Base-by-base conservation (phyloP, 306 rosid species). In the Fragaria nilgerrensis region DNA sequence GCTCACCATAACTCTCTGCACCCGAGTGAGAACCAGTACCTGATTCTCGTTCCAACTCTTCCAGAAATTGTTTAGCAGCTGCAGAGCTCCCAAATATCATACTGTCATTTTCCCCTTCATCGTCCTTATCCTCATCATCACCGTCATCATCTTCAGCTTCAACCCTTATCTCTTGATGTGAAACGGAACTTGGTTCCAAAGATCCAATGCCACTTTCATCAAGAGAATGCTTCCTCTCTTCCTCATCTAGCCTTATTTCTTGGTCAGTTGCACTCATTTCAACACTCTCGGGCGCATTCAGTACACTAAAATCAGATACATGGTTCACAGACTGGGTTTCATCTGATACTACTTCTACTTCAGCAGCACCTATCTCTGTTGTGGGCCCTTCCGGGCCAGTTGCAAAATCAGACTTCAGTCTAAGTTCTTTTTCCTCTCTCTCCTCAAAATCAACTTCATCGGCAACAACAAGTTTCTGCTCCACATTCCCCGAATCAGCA, bases 41-140 rank as follows among this genome's bases (percentile, higher is more conserved):
- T 0, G 90, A 82, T 50, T 77, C 89, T 68, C 75, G 83, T 66
- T 87, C 97, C 92, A 88, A 67, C 74, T 89, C 93, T 89, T 90
- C 90, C 88, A 88, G 39, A 81, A 86, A 89, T 70, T 81, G 82
- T 68, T 80, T 80, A 34, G 92, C 91, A 70, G 90, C 90, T 79
- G 87, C 98, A 52, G 90, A 85, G 74, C 92, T 87, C 53, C 91
- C 97, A 85, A 84, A 88, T 32, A 87, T 70, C 83, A 82, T 80
- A 58, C 81, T 92, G 43, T 88, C 99, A 76, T 72, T 91, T 62
- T 82, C 88, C 77, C 12, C 88, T 62, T 92, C 96, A 16, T 44
- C 44, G 9, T 43, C 77, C 11, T 55, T 11, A 32, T 25, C 37
- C 20, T 71, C 75, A 34, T 71, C 52, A 17, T 61, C 58, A 29